Evolutionary conservation across 495 filamentous ascomycete genomes (phyloP).

Genomic region (Hypoxylon fuscum): DNA sequence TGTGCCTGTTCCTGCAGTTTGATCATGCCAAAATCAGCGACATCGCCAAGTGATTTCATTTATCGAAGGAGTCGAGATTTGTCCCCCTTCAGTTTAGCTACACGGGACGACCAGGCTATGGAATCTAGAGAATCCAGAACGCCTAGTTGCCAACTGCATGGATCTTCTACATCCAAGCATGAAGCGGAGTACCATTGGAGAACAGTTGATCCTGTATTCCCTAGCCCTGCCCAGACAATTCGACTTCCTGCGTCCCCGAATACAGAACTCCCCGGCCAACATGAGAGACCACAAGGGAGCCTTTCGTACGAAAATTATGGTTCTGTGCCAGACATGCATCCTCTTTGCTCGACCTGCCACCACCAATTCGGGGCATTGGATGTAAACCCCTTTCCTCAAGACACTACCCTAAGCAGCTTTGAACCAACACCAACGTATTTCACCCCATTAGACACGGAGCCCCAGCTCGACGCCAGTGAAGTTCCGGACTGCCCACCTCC

Average conservation of each 20-base stretch:
- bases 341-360: background rate
- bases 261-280: background rate
- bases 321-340: background rate
- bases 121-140: background rate
- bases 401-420: background rate
- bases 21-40: slow-evolving; percentile 19
- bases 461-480: background rate
- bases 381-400: background rate
- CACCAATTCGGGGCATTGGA: background rate
- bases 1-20: background rate
- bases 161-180: background rate
- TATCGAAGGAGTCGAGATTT: slow-evolving; percentile 13
- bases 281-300: background rate
- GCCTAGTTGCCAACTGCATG: background rate
- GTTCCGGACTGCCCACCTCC: background rate
- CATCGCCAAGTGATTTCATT: slow-evolving; percentile 42
- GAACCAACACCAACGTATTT: background rate
- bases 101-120: background rate
- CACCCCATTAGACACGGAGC: background rate
- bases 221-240: background rate
- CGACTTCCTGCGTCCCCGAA: background rate
- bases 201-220: background rate
- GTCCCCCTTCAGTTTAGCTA: background rate
- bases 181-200: background rate
- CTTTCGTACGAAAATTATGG: background rate